Evolutionary conservation across 176 grass and related monocot species (phyloP).

Genomic region (Aegilops speltoides): DNA sequence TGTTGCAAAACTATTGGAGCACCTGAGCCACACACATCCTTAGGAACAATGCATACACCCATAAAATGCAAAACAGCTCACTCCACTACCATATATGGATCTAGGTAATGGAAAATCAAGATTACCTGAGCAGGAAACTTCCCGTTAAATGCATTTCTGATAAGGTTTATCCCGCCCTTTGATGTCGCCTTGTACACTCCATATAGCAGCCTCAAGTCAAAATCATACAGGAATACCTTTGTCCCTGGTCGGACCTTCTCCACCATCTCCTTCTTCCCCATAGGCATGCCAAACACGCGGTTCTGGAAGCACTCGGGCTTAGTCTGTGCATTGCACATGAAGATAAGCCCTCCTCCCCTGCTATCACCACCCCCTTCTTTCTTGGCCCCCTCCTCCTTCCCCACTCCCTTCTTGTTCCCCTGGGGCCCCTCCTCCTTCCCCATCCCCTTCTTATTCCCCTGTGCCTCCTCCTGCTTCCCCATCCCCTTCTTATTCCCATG

Average conservation of each 20-base stretch:
- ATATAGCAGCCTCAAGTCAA: slow-evolving; percentile 75
- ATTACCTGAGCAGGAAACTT: slow-evolving; percentile 75
- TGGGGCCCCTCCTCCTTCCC: slow-evolving; percentile 20
- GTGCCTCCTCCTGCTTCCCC: background rate
- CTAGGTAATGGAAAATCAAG: slow-evolving; percentile 17
- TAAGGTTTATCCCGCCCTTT: slow-evolving; percentile 58
- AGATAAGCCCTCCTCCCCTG: slow-evolving; percentile 59
- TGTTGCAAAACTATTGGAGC: background rate
- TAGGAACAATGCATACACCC: background rate
- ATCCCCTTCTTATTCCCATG: background rate
- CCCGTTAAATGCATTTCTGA: slow-evolving; percentile 40
- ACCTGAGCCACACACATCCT: background rate
- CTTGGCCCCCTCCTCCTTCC: background rate
- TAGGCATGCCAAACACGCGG: slow-evolving; percentile 57
- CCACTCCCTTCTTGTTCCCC: background rate
- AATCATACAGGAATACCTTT: slow-evolving; percentile 78
- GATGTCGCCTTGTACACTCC: slow-evolving; percentile 61
- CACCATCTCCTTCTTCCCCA: slow-evolving; percentile 44
- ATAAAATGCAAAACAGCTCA: slow-evolving; percentile 11
- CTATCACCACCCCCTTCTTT: slow-evolving; percentile 11
- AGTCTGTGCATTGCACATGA: slow-evolving; percentile 77
- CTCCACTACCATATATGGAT: background rate
- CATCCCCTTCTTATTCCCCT: slow-evolving; percentile 22
- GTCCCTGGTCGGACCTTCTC: slow-evolving; percentile 53
- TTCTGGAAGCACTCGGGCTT: slow-evolving; percentile 66